A percentile compares a stretch with the other conserved stretches of the same genome.
Evolutionary conservation across 2,329 filamentous ascomycete species (phyloP).

Genomic region (Cercospora sp.): DNA sequence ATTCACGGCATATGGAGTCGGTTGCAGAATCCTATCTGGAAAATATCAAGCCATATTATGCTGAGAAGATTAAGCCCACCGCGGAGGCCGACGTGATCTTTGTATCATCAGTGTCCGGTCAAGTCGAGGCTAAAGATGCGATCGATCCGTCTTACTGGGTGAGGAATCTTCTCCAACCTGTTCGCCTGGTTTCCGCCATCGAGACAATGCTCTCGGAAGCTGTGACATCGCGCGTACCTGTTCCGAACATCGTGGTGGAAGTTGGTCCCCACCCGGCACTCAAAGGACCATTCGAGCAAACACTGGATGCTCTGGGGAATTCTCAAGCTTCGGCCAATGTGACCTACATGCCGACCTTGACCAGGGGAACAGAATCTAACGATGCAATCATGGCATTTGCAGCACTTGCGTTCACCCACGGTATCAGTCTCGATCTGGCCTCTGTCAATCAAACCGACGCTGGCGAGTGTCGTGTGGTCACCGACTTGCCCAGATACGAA

Average conservation of each 20-base stretch:
- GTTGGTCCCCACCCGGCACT: conserved; percentile 16
- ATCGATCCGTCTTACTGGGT: conserved; percentile 10
- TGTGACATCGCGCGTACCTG: neutral
- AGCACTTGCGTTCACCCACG: neutral
- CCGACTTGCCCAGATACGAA: conserved; percentile 3
- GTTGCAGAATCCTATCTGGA: conserved; percentile 16
- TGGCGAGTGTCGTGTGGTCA: neutral
- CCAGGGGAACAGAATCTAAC: neutral
- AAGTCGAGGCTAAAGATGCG: neutral
- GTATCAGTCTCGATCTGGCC: neutral
- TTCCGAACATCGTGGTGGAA: conserved; percentile 7
- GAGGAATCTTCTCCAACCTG: neutral
- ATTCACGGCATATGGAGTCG: conserved; percentile 42
- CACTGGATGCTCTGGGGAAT: neutral
- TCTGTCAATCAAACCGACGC: neutral
- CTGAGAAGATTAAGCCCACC: neutral
- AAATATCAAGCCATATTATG: neutral
- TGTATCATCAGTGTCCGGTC: neutral
- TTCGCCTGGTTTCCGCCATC: neutral
- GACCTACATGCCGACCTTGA: neutral
- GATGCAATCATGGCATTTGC: neutral
- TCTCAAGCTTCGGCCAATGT: neutral
- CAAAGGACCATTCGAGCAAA: conserved; percentile 5
- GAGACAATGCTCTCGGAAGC: neutral
- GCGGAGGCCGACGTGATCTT: neutral